Base-by-base conservation (phyloP, 306 rosid genomes). In the Alnus glutinosa region DNA sequence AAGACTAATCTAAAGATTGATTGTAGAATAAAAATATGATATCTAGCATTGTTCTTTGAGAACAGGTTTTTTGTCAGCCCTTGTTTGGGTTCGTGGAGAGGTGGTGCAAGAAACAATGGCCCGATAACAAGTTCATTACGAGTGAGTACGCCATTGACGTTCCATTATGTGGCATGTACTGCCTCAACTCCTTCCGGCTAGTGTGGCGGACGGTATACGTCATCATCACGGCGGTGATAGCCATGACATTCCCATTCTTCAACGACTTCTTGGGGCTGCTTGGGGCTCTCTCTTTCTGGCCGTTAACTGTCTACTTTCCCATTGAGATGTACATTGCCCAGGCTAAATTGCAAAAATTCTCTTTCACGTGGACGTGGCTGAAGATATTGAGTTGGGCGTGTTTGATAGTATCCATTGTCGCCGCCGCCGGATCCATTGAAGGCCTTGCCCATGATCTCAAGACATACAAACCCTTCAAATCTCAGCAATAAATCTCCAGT, bases 221-320 rank as follows among this genome's bases (percentile, higher is more conserved):
- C 44, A 71, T 86, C 42, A 49, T 91, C 71, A 93, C 96, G 3
- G 86, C 98, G 13, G 49, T 96, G 36, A 2, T 96, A 52, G 99
- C 98, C 14, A 96, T 93, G 99, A 61, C 91, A 66, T 96, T 96
- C 67, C 99, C 99, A 4, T 96, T 96, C 96, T 96, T 96, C 89
- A 96, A 96, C 19, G 93, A 88, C 90, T 93, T 96, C 81, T 57
- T 96, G 79, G 96, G 96, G 3, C 80, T 96, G 46, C 91, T 93
- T 52, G 98, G 99, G 57, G 97, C 99, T 59, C 81, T 90, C 3
- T 93, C 99, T 0, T 96, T 96, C 58, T 96, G 93, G 94, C 99
- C 98, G 46, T 44, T 96, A 81, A 93, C 98, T 0, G 97, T 96
- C 50, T 96, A 88, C 79, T 96, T 96, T 82, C 99, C 99, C 28